These are phyloP conservation scores for Podospora didyma DNA, from an alignment of 495 filamentous ascomycete species.

Conservation along the genomic window DNA sequence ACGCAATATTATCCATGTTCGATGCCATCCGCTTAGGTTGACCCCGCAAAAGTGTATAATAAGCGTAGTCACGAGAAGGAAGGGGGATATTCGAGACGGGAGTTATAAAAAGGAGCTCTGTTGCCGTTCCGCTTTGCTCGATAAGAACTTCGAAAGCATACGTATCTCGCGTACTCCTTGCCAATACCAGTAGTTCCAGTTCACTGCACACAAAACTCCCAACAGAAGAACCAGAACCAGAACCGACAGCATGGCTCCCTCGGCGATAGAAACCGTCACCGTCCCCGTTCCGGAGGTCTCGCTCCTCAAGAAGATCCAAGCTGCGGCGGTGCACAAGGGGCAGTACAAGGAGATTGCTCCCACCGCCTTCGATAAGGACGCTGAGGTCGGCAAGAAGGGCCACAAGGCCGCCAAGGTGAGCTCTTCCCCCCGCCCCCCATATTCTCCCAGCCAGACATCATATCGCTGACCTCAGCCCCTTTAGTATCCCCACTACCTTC, in stretches of 20 bases:
- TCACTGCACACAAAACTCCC: too few relatives aligned
- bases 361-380: constrained; percentile 48
- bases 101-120: constrained; percentile 2
- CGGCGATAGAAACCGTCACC: constrained; percentile 31
- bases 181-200: neutral
- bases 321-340: constrained; percentile 37
- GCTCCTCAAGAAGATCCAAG: constrained; percentile 27
- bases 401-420: constrained; percentile 41
- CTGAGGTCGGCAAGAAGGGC: constrained; percentile 44
- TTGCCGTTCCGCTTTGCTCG: too few relatives aligned
- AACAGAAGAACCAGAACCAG: neutral
- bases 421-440: too few relatives aligned
- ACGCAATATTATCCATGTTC: constrained; percentile 5
- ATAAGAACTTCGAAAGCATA: too few relatives aligned
- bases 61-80: neutral
- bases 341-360: constrained; percentile 60
- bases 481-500: constrained; percentile 71
- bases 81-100: neutral
- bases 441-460: too few relatives aligned
- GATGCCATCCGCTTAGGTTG: neutral
- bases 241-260: constrained; percentile 31
- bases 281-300: constrained; percentile 22
- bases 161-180: too few relatives aligned
- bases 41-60: neutral
- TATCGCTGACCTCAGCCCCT: neutral